Evolutionary conservation across 768 basidiomycete species (phyloP).

Genomic region (Mycena amicta): DNA sequence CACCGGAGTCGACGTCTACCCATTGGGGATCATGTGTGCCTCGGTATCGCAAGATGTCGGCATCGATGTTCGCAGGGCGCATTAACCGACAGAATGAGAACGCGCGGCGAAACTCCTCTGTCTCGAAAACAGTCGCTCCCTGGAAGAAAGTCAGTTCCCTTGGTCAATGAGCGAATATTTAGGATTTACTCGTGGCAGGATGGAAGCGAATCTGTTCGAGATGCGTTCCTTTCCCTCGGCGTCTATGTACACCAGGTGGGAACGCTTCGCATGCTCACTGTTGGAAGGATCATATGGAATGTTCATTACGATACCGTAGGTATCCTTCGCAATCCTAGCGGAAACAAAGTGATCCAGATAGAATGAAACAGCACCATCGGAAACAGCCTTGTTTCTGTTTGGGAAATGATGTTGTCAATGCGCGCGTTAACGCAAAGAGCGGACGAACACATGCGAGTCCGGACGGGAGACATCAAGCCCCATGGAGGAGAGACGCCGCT

Average conservation of each 20-base stretch:
- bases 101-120: slow-evolving; percentile 26
- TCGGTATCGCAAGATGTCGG: slow-evolving; percentile 26
- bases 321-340: slow-evolving; percentile 9
- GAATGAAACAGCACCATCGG: slow-evolving; percentile 14
- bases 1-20: slow-evolving; percentile 29
- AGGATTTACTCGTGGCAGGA: slow-evolving; percentile 27
- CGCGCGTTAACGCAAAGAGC: not conserved
- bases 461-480: slow-evolving; percentile 52
- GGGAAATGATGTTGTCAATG: not conserved
- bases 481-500: slow-evolving; percentile 36
- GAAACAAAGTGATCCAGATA: slow-evolving; percentile 12
- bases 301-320: not conserved
- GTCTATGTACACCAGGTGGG: too few relatives aligned
- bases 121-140: slow-evolving; percentile 39
- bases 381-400: slow-evolving; percentile 15
- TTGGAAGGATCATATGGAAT: slow-evolving; percentile 11
- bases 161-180: too few relatives aligned
- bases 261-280: slow-evolving; percentile 21
- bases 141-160: slow-evolving; percentile 25
- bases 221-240: too few relatives aligned
- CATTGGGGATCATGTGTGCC: slow-evolving; percentile 27
- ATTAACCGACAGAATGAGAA: slow-evolving; percentile 9
- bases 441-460: slow-evolving; percentile 52
- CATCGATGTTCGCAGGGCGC: slow-evolving; percentile 10
- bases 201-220: slow-evolving; percentile 26